Percentiles rank a stretch among this genome's conserved stretches.
These are phyloP conservation scores for Tagetes erecta DNA, from an alignment of 129 eudicot genomes.

Conservation along the genomic window DNA sequence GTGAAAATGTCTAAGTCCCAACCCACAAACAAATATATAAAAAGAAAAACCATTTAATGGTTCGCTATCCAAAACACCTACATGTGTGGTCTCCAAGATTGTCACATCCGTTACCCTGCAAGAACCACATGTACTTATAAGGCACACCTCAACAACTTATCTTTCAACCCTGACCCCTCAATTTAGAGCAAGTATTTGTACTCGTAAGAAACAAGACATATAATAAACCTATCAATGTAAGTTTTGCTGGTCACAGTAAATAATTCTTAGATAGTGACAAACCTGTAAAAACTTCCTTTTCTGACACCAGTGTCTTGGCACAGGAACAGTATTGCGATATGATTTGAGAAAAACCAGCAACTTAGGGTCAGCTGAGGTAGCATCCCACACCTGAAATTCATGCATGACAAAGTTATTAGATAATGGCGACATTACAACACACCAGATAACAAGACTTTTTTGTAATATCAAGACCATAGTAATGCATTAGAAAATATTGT, in stretches of 20 bases:
- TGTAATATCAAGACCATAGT: not conserved
- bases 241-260: not conserved
- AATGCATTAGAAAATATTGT: not conserved
- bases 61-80: conserved; percentile 76
- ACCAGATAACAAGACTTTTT: not conserved
- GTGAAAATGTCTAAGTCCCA: conserved; percentile 34
- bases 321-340: conserved; percentile 91
- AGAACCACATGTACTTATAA: conserved; percentile 97
- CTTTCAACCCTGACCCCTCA: conserved; percentile 48
- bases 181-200: conserved; percentile 19
- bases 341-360: conserved; percentile 87
- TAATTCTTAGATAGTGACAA: conserved; percentile 23
- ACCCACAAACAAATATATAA: conserved; percentile 45
- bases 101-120: conserved; percentile 98
- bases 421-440: not conserved
- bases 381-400: conserved; percentile 92
- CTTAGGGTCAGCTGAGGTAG: conserved; percentile 92
- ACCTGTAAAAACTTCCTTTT: conserved; percentile 96
- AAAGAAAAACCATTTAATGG: conserved; percentile 48
- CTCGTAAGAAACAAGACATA: conserved; percentile 16
- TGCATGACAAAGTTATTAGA: not conserved
- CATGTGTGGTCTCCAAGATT: conserved; percentile 80
- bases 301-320: conserved; percentile 99
- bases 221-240: conserved; percentile 24
- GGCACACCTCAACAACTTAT: conserved; percentile 86